Evolutionary conservation across 2,329 filamentous ascomycete genomes (phyloP), one percentile per base, ranked within the genome.

Genomic region (Curvularia lunata): DNA sequence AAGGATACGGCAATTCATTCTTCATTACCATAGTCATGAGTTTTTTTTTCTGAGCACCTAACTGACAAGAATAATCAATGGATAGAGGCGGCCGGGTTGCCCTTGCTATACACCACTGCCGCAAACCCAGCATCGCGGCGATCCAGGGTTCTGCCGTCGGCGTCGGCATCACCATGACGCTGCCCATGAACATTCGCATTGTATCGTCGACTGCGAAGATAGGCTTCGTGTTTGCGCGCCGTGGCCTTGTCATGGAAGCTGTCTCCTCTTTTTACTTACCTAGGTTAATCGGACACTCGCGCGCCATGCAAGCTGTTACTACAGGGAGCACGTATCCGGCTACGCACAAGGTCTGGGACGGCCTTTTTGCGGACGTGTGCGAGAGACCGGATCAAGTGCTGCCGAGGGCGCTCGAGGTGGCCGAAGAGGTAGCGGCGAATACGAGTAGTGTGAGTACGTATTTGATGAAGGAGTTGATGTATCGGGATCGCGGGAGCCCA

Each of bases 401-500:
- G 41, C 81, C 83, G 1, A 82, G 86, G 2, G 89, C 89, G 9
- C 76, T 92, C 40, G 84, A 84, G 67, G 77, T 91, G 27, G 89
- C 90, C 1, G 81, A 82, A 21, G 88, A 91, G 51, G 84, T 91
- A 43, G 88, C 85, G 1, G 77, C 78, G 65, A 90, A 91, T 65
- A 88, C 87, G 25, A 90, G 87, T 65, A 77, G 78, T 1, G 84
- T 91, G 27, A 85, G 86, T 27, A 85, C 84, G 8, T 82, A 85
- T 62, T 69, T 91, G 54, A 92, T 91, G 84, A 84, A 85, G 69
- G 89, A 91, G 67, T 75, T 93, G 79, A 87, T 92, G 80, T 91
- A 84, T 65, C 78, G 85, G 28, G 82, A 82, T 34, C 79, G 82
- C 0, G 80, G 77, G 18, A 85, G 82, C 21, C 84, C 89, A 0